Evolutionary conservation across 2,329 filamentous ascomycete species (phyloP).

Genomic region (Dactylonectria macrodidyma): DNA sequence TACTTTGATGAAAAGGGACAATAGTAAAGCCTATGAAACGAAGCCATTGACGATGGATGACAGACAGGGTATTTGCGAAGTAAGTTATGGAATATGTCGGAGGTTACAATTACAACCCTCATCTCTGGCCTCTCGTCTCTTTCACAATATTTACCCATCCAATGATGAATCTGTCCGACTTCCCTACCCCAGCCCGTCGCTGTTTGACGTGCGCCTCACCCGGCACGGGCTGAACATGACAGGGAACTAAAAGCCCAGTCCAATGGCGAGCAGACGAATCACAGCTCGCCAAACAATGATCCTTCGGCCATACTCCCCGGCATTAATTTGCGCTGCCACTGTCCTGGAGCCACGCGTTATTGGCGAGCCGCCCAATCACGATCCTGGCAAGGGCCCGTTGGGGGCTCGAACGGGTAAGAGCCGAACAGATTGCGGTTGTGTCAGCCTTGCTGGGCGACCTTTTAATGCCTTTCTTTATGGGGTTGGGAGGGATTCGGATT

Average conservation of each 20-base stretch:
- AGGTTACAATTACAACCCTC: neutral
- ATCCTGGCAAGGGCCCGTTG: conserved; percentile 6
- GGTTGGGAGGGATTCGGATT: neutral
- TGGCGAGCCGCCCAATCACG: conserved; percentile 35
- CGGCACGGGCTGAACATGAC: neutral
- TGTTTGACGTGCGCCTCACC: neutral
- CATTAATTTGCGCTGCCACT: too few species aligned
- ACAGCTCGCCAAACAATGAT: neutral
- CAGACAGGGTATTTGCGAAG: neutral
- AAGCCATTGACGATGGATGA: conserved; percentile 20
- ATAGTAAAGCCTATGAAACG: neutral
- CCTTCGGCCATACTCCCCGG: too few species aligned
- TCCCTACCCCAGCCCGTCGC: neutral
- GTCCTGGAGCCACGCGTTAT: neutral
- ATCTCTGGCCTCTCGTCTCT: neutral
- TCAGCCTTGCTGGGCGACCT: conserved; percentile 17
- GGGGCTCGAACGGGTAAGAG: neutral
- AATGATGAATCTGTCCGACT: neutral
- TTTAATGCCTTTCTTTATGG: neutral
- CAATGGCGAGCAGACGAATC: neutral
- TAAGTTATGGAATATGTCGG: neutral
- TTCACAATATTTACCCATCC: too few species aligned
- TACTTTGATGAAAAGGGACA: conserved; percentile 1
- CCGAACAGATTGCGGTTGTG: conserved; percentile 12
- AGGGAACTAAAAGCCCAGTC: neutral